Evolutionary conservation across 2,329 filamentous ascomycete genomes (phyloP).

Genomic region (Exophiala oligosperma): DNA sequence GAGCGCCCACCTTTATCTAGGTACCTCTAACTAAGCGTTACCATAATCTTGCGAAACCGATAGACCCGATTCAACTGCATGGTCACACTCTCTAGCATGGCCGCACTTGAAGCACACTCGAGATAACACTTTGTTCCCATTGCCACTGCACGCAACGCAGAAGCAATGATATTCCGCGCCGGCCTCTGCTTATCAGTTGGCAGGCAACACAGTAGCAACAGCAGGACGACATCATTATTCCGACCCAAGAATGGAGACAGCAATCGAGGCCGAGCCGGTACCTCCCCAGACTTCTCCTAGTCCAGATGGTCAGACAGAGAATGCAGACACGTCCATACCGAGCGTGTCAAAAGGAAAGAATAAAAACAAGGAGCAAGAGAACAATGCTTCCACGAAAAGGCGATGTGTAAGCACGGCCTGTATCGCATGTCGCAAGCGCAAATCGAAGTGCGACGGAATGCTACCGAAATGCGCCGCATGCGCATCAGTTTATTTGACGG

Average conservation of each 20-base stretch:
- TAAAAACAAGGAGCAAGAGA: slow-evolving; percentile 34
- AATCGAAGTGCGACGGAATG: slow-evolving; percentile 90
- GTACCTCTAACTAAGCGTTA: no score
- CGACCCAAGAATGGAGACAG: slow-evolving; percentile 7
- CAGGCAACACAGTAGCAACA: background rate
- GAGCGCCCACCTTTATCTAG: no score
- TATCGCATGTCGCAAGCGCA: slow-evolving; percentile 74
- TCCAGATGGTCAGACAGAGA: background rate
- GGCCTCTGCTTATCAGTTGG: background rate
- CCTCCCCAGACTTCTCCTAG: background rate
- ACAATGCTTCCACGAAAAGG: slow-evolving; percentile 54
- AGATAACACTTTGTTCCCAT: no score
- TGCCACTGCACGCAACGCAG: no score
- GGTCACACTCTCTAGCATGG: no score
- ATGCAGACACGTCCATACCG: slow-evolving; percentile 5
- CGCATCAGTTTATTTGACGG: slow-evolving; percentile 74
- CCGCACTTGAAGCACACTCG: no score
- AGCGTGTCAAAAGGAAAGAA: slow-evolving; percentile 30
- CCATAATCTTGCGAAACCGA: no score
- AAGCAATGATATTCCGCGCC: no score
- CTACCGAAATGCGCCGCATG: slow-evolving; percentile 93
- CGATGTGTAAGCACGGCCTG: slow-evolving; percentile 83
- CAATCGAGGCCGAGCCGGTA: slow-evolving; percentile 10
- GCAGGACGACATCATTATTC: background rate
- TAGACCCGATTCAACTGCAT: no score